phyloP scores from a whole-genome alignment of 352 stramenopile genomes.

The Blastocystis sp. region DNA sequence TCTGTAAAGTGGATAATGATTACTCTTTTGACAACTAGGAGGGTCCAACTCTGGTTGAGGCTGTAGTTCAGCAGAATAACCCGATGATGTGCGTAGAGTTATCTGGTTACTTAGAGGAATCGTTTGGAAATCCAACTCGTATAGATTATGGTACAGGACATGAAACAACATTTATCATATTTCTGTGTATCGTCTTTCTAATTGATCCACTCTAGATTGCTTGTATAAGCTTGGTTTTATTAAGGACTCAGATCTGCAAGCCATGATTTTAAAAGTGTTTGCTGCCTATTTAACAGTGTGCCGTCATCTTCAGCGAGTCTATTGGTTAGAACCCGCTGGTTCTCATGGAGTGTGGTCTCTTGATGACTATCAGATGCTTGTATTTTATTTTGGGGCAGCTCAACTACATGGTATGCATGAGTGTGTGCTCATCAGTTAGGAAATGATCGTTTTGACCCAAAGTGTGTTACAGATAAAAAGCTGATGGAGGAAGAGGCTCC shows the following conservation, averaged over 20 bases:
- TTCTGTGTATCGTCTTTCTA: slow-evolving; percentile 63
- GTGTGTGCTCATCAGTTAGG: background rate
- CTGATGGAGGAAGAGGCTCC: slow-evolving; percentile 69
- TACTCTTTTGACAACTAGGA: background rate
- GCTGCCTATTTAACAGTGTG: slow-evolving; percentile 26
- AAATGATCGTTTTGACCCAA: slow-evolving; percentile 64
- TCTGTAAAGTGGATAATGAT: slow-evolving; percentile 62
- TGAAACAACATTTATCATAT: slow-evolving; percentile 92
- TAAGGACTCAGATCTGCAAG: slow-evolving; percentile 22
- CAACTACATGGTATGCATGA: slow-evolving; percentile 73
- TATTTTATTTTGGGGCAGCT: slow-evolving; percentile 92
- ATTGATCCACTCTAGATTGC: background rate
- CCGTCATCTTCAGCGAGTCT: slow-evolving; percentile 38
- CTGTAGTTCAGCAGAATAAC: slow-evolving; percentile 15
- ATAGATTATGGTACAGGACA: slow-evolving; percentile 98
- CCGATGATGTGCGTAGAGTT: slow-evolving; percentile 71
- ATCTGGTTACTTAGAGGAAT: slow-evolving; percentile 83
- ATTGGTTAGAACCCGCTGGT: slow-evolving; percentile 87
- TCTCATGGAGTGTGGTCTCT: slow-evolving; percentile 95
- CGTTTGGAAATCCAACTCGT: slow-evolving; percentile 88
- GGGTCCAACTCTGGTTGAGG: background rate
- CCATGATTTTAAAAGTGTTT: slow-evolving; percentile 32
- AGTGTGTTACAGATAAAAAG: slow-evolving; percentile 72
- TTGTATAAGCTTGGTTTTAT: slow-evolving; percentile 59
- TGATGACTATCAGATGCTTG: slow-evolving; percentile 96